Conservation (phyloP, 495 filamentous ascomycete genomes). For the Aspergillus bertholletiae region DNA sequence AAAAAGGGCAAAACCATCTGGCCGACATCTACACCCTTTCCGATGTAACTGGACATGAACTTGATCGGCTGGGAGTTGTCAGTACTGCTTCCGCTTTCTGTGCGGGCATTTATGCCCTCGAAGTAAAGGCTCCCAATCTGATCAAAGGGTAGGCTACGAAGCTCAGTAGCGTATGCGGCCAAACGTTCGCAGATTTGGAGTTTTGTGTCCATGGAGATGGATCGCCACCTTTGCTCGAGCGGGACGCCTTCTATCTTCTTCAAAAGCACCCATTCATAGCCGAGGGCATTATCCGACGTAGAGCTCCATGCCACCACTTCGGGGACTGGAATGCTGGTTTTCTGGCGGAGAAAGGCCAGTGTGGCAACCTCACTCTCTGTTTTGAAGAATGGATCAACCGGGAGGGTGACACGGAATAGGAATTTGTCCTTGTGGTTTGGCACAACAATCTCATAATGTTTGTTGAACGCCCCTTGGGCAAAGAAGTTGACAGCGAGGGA, state of each 20-base stretch:
- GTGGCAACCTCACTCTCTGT: not conserved
- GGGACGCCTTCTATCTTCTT: not conserved
- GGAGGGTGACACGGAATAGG: not conserved
- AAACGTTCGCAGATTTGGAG: not conserved
- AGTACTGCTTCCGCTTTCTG: not conserved
- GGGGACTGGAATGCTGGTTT: not conserved
- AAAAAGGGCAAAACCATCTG: not conserved
- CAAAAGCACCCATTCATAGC: not conserved
- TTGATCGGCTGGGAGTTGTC: not conserved
- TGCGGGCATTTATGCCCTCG: too few relatives aligned
- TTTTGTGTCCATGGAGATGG: not conserved
- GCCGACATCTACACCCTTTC: too few relatives aligned
- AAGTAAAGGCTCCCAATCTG: not conserved
- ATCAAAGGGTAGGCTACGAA: not conserved
- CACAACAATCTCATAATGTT: too few relatives aligned
- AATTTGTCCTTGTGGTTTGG: not conserved
- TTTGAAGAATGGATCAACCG: not conserved
- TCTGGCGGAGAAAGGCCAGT: not conserved
- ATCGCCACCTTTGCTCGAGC: not conserved
- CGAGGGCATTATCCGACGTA: not conserved
- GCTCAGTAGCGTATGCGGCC: not conserved
- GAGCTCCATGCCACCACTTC: not conserved
- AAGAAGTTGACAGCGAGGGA: too few relatives aligned
- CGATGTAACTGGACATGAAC: too few relatives aligned
- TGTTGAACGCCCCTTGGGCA: too few relatives aligned